phyloP scores from a whole-genome alignment of 2,329 filamentous ascomycete genomes.

The Xylariaceae sp. region DNA sequence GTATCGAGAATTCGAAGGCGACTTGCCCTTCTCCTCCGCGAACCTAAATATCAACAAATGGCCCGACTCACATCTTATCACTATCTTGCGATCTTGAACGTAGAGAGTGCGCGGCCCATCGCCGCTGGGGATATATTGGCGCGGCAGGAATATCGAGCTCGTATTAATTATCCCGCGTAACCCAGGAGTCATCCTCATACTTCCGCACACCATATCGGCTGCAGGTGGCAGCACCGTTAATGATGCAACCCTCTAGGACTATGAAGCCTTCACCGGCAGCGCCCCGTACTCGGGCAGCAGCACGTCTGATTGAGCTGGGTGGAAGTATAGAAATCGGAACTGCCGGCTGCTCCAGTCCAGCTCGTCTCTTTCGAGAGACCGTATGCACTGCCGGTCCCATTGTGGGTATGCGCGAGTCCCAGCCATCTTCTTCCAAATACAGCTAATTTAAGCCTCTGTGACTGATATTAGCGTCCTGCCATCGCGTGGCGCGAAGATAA shows the following conservation, averaged over 20 bases:
- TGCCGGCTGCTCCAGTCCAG: background rate
- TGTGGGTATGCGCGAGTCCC: too few relatives aligned
- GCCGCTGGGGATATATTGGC: background rate
- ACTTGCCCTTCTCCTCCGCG: too few relatives aligned
- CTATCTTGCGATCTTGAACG: background rate
- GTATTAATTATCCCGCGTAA: background rate
- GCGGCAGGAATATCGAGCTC: background rate
- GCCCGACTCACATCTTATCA: background rate
- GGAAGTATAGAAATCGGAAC: background rate
- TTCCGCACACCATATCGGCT: background rate
- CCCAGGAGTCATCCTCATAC: background rate
- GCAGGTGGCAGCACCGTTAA: too few relatives aligned
- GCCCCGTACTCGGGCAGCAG: background rate
- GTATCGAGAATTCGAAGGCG: background rate
- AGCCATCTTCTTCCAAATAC: background rate
- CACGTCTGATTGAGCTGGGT: background rate
- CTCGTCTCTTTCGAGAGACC: background rate
- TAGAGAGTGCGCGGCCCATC: background rate
- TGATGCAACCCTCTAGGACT: background rate
- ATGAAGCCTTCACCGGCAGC: background rate
- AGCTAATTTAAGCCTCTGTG: background rate
- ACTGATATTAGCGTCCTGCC: background rate
- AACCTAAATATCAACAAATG: constrained; percentile 1
- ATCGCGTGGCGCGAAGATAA: background rate
- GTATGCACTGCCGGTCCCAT: background rate